Base-by-base conservation (phyloP, 2,329 filamentous ascomycete species). In the Scortechinia acanthostroma region DNA sequence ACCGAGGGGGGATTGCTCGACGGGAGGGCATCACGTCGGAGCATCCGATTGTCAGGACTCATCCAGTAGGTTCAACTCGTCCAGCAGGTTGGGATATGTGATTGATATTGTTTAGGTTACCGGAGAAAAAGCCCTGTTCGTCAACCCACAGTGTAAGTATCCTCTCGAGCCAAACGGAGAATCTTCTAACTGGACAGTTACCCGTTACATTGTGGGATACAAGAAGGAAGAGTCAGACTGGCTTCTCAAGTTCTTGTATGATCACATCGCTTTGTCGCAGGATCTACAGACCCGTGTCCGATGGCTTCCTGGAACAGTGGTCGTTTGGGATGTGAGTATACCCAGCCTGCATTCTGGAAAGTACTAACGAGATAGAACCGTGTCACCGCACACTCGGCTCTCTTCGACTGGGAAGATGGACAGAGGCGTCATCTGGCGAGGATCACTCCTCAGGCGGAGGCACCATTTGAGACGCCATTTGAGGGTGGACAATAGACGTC, bases 191-290 rank as follows among this genome's bases (percentile, higher is more conserved):
- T 46, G 3, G 22, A 17, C 44, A 87, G 83, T 93, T 66, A 91
- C 87, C 3, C 81, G 88, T 43, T 73, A 82, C 22, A 91, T 95
- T 45, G 77, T 91, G 1, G 88, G 88, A 13, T 77, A 84, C 56
- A 94, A 95, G 66, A 88, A 89, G 58, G 89, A 95, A 58, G 90
- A 95, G 58, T 88, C 83, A 2, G 89, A 94, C 51, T 73, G 74
- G 42, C 68, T 91, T 10, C 71, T 91, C 47, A 87, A 88, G 55
- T 90, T 90, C 67, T 64, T 91, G 15, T 89, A 83, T 58, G 77
- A 88, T 55, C 86, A 90, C 55, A 79, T 89, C 44, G 83, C 81
- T 1, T 73, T 77, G 33, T 83, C 83, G 17, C 78, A 83, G 43
- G 86, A 90, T 56, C 78, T 89, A 59, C 86, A 91, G 53, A 73